Evolutionary conservation across 495 filamentous ascomycete species (phyloP), one percentile per base, ranked within the genome.

Genomic region (Aspergillus taichungensis): DNA sequence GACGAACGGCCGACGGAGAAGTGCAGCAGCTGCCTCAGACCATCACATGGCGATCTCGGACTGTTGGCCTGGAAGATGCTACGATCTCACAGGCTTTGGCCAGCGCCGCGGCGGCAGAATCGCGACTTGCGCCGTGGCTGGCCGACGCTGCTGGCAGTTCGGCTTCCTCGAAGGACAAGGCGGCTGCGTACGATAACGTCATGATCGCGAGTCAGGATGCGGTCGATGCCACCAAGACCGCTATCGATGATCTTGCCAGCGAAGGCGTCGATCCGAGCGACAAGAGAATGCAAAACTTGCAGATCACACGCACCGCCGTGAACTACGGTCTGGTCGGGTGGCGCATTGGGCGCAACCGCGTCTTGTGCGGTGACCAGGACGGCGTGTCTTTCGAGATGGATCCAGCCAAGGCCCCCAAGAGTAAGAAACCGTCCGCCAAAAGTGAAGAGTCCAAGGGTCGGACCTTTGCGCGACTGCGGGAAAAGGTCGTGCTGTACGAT

Each of bases 271-370:
- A 83, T n/a, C 83, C 85, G 55, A 79, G 87, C 42, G 92, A 99
- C 56, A 74, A 76, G 40, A 77, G 88, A 36, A 85, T 97, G 84
- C 94, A 99, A 64, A 82, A 87, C 46, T 71, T 99, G 34, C 89
- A 95, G 41, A 85, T 97, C 47, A 95, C 89, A 6, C 82, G 85
- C 13, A 94, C 94, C 0, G 87, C 89, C 1, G 87, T 96, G 27
- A 94, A 94, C 61, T 97, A 91, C 59, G 83, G 82, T 51, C 76
- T 96, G 61, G 81, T 99, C 37, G 87, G 86, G 56, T 97, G 91
- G 94, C 77, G 92, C 55, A 83, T 96, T 48, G 94, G 89, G 31
- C 82, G 94, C 34, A 97, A 99, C 59, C 76, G 92, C 40, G 83
- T 94, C 0, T 69, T 99, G 30, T 84, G 87, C 45, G 89, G 89